Base-by-base conservation (phyloP, 1,284 basidiomycete species). In the Trichosporon sp. region DNA sequence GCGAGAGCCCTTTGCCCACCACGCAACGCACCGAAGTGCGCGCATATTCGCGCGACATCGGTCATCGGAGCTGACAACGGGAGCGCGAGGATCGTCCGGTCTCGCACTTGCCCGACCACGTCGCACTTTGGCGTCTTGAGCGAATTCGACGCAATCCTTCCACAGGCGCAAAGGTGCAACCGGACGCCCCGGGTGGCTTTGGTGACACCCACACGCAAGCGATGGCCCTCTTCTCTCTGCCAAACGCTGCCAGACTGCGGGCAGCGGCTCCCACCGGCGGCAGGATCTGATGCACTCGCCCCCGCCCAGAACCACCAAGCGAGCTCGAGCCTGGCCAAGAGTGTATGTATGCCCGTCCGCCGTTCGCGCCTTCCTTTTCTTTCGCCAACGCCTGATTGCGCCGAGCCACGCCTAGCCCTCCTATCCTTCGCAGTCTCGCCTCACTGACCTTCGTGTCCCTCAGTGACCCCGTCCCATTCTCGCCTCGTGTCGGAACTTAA, bases 81-180 rank as follows among this genome's bases (percentile, higher is more conserved):
- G 21, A 54, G 51, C 4, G 51, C 51, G 51, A 54, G 51, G 51
- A 54, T 54, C 51, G 51, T 19, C 51, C 51, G 19, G 19, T 54
- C 43, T 54, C 51, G 51, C 51, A 54, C 51, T 54, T 54, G 51
- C 51, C 51, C 51, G 51, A 19, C 51, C 51, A 54, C 51, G 51
- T 54, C 51, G 51, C 51, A 54, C 51, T 54, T 54, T 54, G 51
- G 51, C 51, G 51, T 21, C 10, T 19, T 54, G 19, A 16, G 51
- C 51, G 8, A 5, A 26, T 8, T 21, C 21, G 51, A 21, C 8
- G 51, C 51, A 54, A 26, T 54, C 51, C 51, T 21, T 21, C 19
- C 51, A 54, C 43, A 26, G 51, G 51, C 8, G 51, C 51, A 16
- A 51, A 21, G 51, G 51, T 26, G 51, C 51, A 54, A 54, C 19